These are phyloP conservation scores for Monosporascus sp. DNA, from an alignment of 2,329 filamentous ascomycete species.

Conservation along the genomic window DNA sequence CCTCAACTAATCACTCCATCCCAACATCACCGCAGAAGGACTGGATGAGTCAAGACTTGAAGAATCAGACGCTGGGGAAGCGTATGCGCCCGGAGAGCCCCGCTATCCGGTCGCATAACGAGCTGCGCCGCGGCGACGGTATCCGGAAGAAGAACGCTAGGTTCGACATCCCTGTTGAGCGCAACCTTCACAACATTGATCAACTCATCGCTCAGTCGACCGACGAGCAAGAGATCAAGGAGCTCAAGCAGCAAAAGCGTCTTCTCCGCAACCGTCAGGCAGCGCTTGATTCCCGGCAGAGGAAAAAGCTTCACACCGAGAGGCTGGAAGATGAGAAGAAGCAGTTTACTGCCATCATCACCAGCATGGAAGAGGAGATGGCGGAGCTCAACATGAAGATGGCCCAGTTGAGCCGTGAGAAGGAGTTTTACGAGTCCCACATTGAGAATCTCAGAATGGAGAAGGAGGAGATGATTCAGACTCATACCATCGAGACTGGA, in stretches of 20 bases:
- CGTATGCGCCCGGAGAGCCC: constrained; percentile 64
- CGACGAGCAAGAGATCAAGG: constrained; percentile 91
- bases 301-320: constrained; percentile 98
- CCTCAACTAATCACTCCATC: constrained; percentile 42
- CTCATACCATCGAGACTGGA: constrained; percentile 83
- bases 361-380: constrained; percentile 73
- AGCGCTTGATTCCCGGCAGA: constrained; percentile 91
- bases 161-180: constrained; percentile 92
- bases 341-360: constrained; percentile 71
- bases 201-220: constrained; percentile 81
- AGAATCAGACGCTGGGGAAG: constrained; percentile 48
- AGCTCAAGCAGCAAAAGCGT: constrained; percentile 97
- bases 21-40: constrained; percentile 54
- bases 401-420: constrained; percentile 66
- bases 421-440: constrained; percentile 68
- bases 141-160: constrained; percentile 99
- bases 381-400: constrained; percentile 61
- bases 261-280: constrained; percentile 92
- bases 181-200: constrained; percentile 93
- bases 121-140: constrained; percentile 73
- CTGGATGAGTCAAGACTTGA: constrained; percentile 45
- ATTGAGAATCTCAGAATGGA: constrained; percentile 74
- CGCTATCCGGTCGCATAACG: constrained; percentile 67
- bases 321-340: constrained; percentile 97
- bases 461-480: constrained; percentile 85